Evolutionary conservation across 768 basidiomycete genomes (phyloP).

Genomic region (Podaxis pistillaris): DNA sequence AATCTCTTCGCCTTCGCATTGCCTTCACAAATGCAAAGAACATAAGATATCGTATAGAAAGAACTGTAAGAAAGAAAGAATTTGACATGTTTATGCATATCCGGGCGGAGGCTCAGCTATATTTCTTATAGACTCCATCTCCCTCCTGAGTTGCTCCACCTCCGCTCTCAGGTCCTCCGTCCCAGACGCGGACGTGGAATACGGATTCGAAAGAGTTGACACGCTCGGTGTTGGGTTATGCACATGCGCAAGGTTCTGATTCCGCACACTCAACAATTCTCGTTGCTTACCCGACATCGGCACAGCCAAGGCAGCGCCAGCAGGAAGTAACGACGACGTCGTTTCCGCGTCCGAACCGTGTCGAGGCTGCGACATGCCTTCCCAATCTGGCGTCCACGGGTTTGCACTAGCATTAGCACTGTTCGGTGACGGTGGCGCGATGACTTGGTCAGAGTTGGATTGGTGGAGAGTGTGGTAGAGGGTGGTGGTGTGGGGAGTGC

Average conservation of each 20-base stretch:
- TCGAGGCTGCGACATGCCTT: neutral
- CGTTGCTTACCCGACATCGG: neutral
- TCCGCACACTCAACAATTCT: neutral
- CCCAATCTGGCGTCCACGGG: conserved; percentile 1
- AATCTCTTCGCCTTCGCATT: too few species aligned
- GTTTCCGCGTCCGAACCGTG: neutral
- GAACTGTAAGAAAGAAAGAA: neutral
- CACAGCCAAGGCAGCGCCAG: neutral
- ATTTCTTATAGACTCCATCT: conserved; percentile 12
- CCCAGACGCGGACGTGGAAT: conserved; percentile 1
- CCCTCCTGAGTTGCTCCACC: conserved; percentile 11
- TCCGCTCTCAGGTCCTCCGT: conserved; percentile 11
- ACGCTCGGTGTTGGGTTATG: neutral
- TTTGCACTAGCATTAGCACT: neutral
- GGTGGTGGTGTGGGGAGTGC: too few species aligned
- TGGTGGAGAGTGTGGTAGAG: too few species aligned
- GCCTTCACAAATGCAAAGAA: too few species aligned
- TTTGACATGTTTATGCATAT: neutral
- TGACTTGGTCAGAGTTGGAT: neutral
- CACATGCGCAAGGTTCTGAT: neutral
- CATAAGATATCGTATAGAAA: too few species aligned
- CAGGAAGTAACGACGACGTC: neutral
- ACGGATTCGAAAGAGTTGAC: neutral
- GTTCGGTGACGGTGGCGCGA: neutral
- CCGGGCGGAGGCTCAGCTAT: conserved; percentile 1